Base-by-base conservation (phyloP, 2,329 filamentous ascomycete species). In the Xylaria sp. region DNA sequence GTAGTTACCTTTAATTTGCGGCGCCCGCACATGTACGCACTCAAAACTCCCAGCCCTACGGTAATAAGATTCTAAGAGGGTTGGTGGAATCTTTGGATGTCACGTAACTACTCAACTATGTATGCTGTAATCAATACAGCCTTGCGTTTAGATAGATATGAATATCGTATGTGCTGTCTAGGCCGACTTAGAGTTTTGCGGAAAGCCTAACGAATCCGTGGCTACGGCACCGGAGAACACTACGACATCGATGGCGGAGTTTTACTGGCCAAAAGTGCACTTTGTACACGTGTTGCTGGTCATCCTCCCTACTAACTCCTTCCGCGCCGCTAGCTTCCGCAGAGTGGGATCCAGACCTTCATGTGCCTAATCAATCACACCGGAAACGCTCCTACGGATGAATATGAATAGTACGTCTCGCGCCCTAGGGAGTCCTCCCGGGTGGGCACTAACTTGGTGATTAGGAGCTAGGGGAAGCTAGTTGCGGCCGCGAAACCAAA, bases 1-100 rank as follows among this genome's bases (percentile, higher is more conserved):
- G 48, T 32, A 64, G 60, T n/a, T 66, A 61, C 48, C 11, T 21
- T 47, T 55, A 45, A 19, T 54, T 54, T 55, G 34, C 36, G 36
- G 21, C 55, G 48, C 34, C 42, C 42, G 51, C 30, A 42, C 39
- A 11, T 42, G 11, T 42, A 42, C 14, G 39, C 14, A 42, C 39
- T 17, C 39, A 19, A 21, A 48, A 11, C n/a, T 8, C 47, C 47
- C n/a, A 21, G 47, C 47, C 17, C n/a, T 48, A 48, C 47, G 47
- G 39, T 42, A 42, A 42, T 42, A 42, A 42, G 8, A 42, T 11
- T 14, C 11, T 5, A 11, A 42, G 11, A 5, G 4, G 11, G 39
- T 17, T 42, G 14, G 11, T 17, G 14, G 12, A 17, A 17, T 63
- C 51, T 14, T 27, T 27, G 9, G 45, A 17, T 48, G 11, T 24